Base-by-base conservation (phyloP, 495 filamentous ascomycete genomes). In the Cryomyces antarcticus region DNA sequence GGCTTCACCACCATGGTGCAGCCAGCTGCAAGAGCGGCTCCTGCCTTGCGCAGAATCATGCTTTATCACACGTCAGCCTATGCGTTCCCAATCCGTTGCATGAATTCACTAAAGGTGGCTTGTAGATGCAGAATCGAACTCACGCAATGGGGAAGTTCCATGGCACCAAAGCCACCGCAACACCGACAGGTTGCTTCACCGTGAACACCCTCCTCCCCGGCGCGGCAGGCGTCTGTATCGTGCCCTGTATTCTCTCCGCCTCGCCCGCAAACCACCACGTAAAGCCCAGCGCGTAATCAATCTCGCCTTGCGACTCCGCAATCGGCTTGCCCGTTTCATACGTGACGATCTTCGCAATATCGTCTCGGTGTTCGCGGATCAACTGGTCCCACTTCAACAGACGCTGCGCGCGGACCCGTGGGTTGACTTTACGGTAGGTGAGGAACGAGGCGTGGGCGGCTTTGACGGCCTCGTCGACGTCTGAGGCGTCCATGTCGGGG, bases 21-120 rank as follows among this genome's bases (percentile, higher is more conserved):
- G 2, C 78, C 78, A 5, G 79, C 79, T 2, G 79, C 79, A 10
- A 84, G 55, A 6, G 79, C 79, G 2, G 77, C 75, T 30, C 69
- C 67, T 5, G 72, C 75, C 53, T 84, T 84, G 7, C 79, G 64
- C 27, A 82, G 58, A 11, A 80, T 64, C 73, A 82, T 80, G 17
- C 17, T 24, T 24, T 2, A 24, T 24, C 2, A 2, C 17, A 24
- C 17, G 17, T 24, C 17, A 24, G 17, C 17, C 2, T 2, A 24
- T 24, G 17, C 2, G 17, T 24, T 24, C 2, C 17, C 2, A 24
- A 2, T 24, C 17, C 17, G 17, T 24, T 24, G 17, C 17, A 24
- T 24, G 2, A 24, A 24, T 24, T 24, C 1, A 24, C 17, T 1
- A 24, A 1, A 24, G 17, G 17, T 24, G 2, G 17, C 17, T 1